Base-by-base conservation (phyloP, 257 asterid species). In the Forsythia suspensa region DNA sequence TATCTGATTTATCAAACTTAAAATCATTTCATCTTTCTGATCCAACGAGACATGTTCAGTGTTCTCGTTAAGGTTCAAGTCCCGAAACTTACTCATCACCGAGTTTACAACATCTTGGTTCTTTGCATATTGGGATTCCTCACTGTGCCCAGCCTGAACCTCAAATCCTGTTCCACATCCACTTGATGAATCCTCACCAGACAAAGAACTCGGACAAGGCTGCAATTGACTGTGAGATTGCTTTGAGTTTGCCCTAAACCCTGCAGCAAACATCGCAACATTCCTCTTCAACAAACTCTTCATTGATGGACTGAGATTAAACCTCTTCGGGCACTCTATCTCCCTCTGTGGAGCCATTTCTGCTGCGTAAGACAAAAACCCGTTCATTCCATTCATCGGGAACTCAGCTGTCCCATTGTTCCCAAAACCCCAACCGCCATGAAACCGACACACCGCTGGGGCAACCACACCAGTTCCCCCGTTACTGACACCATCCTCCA, bases 251-350 rank as follows among this genome's bases (percentile, higher is more conserved):
- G 95, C 95, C 86, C 95, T 82, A 82, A 91, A 92, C 36, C 98
- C 99, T 11, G 98, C 99, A 79, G 97, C 97, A 88, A 95, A 95
- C 83, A 90, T 87, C 0, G 97, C 97, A 11, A 95, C 98, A 73
- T 95, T 92, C 86, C 92, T 90, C 89, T 92, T 93, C 83, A 95
- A 82, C 78, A 95, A 77, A 61, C 73, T 88, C 84, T 93, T 95
- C 98, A 95, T 93, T 3, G 97, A 89, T 12, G 99, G 97, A 59
- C 91, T 92, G 52, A 95, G 91, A 81, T 92, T 92, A 81, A 95
- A 93, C 80, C 98, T 91, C 91, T 92, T 92, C 12, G 99, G 97
- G 63, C 90, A 95, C 76, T 93, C 97, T 66, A 93, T 92, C 85
- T 93, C 99, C 77, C 90, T 91, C 82, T 91, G 96, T 76, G 89